Evolutionary conservation across 2,329 filamentous ascomycete genomes (phyloP).

Genomic region (Didymella arachidicola): DNA sequence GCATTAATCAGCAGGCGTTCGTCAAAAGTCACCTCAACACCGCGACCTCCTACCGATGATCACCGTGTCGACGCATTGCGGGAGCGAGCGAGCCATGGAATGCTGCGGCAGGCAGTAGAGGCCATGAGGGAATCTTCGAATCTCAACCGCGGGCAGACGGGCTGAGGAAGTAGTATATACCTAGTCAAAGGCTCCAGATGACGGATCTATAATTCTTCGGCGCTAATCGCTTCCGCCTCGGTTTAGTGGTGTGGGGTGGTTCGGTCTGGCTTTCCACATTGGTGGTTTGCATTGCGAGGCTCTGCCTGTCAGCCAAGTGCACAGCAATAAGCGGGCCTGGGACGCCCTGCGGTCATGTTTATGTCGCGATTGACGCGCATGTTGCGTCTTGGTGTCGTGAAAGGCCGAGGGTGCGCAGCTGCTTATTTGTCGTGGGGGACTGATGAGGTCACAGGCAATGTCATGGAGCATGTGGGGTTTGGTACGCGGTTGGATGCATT

Average conservation of each 20-base stretch:
- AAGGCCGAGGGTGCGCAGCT: constrained; percentile 10
- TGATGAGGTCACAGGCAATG: constrained; percentile 27
- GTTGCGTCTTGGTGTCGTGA: constrained; percentile 24
- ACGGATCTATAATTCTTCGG: constrained; percentile 41
- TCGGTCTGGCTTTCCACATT: constrained; percentile 36
- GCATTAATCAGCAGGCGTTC: constrained; percentile 34
- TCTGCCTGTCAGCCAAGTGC: constrained; percentile 11
- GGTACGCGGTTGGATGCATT: not conserved
- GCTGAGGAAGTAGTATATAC: constrained; percentile 29
- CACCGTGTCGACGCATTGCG: constrained; percentile 51
- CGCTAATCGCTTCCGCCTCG: constrained; percentile 37
- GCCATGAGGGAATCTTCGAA: constrained; percentile 41
- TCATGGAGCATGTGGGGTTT: constrained; percentile 16
- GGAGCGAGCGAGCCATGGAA: constrained; percentile 50
- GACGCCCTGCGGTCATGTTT: not conserved
- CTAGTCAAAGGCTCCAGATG: constrained; percentile 29
- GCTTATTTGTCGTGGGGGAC: constrained; percentile 29
- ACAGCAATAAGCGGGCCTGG: constrained; percentile 5
- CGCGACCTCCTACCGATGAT: constrained; percentile 44
- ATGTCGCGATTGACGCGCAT: constrained; percentile 20
- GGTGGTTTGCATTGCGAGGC: constrained; percentile 22
- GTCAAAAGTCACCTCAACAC: not conserved
- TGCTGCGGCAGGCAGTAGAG: constrained; percentile 33
- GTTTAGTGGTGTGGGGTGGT: constrained; percentile 27
- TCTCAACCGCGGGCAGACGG: constrained; percentile 22